Evolutionary conservation across 805 yeast genomes (phyloP), one percentile per base, ranked within the genome.

Genomic region (Zygotorulaspora danielsina): DNA sequence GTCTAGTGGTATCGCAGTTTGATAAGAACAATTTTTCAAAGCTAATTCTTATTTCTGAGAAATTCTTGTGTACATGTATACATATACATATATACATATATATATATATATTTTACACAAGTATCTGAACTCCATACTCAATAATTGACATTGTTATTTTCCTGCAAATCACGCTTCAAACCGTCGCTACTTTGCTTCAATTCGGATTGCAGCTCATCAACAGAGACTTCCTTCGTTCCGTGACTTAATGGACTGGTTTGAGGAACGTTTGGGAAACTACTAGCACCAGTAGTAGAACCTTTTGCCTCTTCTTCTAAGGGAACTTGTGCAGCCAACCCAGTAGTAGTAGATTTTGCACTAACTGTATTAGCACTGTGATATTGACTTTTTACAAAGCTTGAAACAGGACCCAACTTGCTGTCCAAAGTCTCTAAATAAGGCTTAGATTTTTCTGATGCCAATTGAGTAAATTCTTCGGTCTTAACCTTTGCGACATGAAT

Each of bases 351-450:
- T 17, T 45, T 47, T 17, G 57, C 45, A 40, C 57, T 79, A 25
- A 85, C 85, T 45, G 88, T 81, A 75, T 87, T 79, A 37, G 66
- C 61, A 49, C 62, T 61, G 37, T 54, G 48, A 21, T 48, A 41
- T 36, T 47, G 51, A 6, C 77, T 66, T 58, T 73, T 69, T 56
- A 82, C 64, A 54, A 78, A 75, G 24, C 69, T 58, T 28, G 84
- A 78, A 41, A 81, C 76, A 38, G 90, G 90, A 32, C 84, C 83
- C 43, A 80, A 62, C 63, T 76, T 77, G 53, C 72, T 67, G 53
- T 75, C 74, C 48, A 76, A 71, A 50, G 72, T 69, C 47, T 77
- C 71, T 47, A 81, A 54, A 51, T 73, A 73, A 48, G 93, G 93
- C 41, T 71, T 59, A 27, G 77, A 60, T 64, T 79, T 78, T 41